These are phyloP conservation scores for Xanthoconium stramineum DNA, from an alignment of 768 basidiomycete species.

Conservation along the genomic window DNA sequence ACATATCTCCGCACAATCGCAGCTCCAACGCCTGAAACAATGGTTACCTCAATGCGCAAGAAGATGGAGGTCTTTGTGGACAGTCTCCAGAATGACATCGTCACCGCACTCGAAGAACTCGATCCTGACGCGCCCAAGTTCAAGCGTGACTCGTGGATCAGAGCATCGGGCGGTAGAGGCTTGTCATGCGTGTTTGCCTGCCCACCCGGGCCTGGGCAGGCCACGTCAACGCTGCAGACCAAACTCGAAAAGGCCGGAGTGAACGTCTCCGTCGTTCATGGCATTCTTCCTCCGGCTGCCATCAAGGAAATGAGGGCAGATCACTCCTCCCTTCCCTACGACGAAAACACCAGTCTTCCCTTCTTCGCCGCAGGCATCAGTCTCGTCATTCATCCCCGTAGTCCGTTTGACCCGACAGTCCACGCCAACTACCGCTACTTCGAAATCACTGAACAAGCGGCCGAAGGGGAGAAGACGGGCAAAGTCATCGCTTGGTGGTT, in stretches of 20 bases:
- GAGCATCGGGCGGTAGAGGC: slow-evolving; percentile 66
- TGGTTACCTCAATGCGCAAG: slow-evolving; percentile 57
- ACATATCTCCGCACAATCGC: too few relatives aligned
- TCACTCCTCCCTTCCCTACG: slow-evolving; percentile 70
- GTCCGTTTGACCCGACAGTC: slow-evolving; percentile 90
- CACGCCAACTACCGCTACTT: slow-evolving; percentile 99
- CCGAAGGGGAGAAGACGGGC: slow-evolving; percentile 36
- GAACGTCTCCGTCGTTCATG: slow-evolving; percentile 91
- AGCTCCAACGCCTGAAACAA: background rate
- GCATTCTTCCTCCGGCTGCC: slow-evolving; percentile 80
- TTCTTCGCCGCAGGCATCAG: slow-evolving; percentile 94
- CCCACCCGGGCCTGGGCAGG: slow-evolving; percentile 29
- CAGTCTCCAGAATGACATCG: slow-evolving; percentile 75
- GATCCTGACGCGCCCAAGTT: slow-evolving; percentile 71
- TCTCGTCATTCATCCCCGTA: slow-evolving; percentile 90
- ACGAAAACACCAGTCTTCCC: slow-evolving; percentile 63
- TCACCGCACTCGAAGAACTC: slow-evolving; percentile 69
- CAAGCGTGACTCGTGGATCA: slow-evolving; percentile 79
- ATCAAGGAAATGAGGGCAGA: slow-evolving; percentile 95
- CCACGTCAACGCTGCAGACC: slow-evolving; percentile 38
- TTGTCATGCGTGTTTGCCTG: slow-evolving; percentile 79
- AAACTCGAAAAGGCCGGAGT: slow-evolving; percentile 95
- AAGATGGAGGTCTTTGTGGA: slow-evolving; percentile 76
- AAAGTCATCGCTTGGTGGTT: slow-evolving; percentile 95
- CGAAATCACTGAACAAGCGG: slow-evolving; percentile 66